phyloP scores from a whole-genome alignment of 441 rosid species.

The Pelargonium hybrid region DNA sequence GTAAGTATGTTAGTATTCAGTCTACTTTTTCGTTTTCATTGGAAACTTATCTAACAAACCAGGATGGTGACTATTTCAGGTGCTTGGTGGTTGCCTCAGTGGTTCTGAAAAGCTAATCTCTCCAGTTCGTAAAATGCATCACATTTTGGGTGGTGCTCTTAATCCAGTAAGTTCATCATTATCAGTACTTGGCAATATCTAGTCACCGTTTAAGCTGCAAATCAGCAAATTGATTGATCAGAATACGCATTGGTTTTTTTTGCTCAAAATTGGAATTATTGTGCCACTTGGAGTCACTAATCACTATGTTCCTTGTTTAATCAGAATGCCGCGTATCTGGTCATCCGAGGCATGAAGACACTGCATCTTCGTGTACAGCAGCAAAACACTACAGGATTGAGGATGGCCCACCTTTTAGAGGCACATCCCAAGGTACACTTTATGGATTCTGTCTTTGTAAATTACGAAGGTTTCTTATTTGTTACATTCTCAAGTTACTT shows the following conservation, averaged over 20 bases:
- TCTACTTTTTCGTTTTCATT: background rate
- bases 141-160: conserved; percentile 7
- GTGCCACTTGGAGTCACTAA: background rate
- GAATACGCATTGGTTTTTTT: background rate
- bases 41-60: background rate
- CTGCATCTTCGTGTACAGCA: conserved; percentile 97
- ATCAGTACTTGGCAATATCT: background rate
- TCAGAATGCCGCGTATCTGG: conserved; percentile 57
- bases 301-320: background rate
- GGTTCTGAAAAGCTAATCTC: background rate
- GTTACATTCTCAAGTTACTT: background rate
- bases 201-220: background rate
- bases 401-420: conserved; percentile 99
- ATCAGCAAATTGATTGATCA: background rate
- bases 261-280: background rate
- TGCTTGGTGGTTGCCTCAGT: conserved; percentile 2
- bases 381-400: conserved; percentile 77
- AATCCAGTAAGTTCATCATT: conserved; percentile 3
- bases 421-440: conserved; percentile 23
- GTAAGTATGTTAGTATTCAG: conserved; percentile 30
- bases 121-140: conserved; percentile 6
- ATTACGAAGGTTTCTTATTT: background rate
- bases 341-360: conserved; percentile 98
- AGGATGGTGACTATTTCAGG: background rate
- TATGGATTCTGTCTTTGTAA: background rate